Conservation (phyloP, 2,329 filamentous ascomycete species). For the Colletotrichum tropicale region DNA sequence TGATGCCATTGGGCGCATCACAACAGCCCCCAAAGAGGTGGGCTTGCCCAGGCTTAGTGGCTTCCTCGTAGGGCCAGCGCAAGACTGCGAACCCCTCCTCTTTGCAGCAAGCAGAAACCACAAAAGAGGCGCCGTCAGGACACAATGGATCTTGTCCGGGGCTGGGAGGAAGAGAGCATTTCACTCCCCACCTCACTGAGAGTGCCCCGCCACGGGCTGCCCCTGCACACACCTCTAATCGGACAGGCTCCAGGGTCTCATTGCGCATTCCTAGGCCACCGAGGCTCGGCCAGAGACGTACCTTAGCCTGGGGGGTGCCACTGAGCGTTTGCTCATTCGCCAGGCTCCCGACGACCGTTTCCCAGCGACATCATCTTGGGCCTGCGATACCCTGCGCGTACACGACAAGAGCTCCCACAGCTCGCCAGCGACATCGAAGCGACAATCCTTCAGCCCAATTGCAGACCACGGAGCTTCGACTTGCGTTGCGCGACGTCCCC, state of each 20-base stretch:
- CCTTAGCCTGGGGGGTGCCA: conserved; percentile 2
- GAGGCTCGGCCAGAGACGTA: not conserved
- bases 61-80: not conserved
- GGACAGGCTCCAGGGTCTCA: conserved; percentile 7
- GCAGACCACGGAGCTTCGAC: not conserved
- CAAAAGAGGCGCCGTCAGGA: not conserved
- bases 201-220: not conserved
- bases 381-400: not conserved
- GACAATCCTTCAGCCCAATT: not conserved
- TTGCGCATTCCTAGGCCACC: not conserved
- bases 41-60: not conserved
- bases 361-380: not conserved
- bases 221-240: not conserved
- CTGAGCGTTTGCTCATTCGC: conserved; percentile 2
- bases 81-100: not conserved
- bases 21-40: not conserved
- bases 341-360: not conserved
- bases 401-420: not conserved
- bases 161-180: not conserved
- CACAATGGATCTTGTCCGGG: not conserved
- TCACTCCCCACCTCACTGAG: not conserved
- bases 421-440: not conserved
- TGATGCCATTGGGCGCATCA: not conserved
- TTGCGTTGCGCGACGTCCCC: not conserved
- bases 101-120: not conserved